phyloP scores from a whole-genome alignment of 2,329 filamentous ascomycete species.

The Talaromyces sp. region DNA sequence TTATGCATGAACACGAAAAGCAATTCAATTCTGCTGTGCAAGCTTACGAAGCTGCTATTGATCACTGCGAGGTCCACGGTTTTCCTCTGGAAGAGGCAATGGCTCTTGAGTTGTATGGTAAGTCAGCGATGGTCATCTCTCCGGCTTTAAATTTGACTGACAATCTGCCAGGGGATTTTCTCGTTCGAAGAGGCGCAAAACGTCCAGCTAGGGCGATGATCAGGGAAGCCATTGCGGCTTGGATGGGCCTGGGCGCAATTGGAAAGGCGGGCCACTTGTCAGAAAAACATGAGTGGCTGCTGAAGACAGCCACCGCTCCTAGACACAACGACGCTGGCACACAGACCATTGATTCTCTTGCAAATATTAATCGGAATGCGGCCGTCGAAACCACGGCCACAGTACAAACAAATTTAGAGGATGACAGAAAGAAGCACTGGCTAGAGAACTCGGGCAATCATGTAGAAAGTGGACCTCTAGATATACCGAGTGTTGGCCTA shows the following conservation, averaged over 20 bases:
- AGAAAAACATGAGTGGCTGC: constrained; percentile 59
- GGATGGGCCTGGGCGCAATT: constrained; percentile 55
- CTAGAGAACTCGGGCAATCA: constrained; percentile 42
- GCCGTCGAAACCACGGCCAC: constrained; percentile 29
- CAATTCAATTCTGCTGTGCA: constrained; percentile 47
- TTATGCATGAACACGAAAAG: constrained; percentile 50
- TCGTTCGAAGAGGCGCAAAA: constrained; percentile 56
- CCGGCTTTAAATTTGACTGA: constrained; percentile 6
- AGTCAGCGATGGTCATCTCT: neutral
- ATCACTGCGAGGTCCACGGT: constrained; percentile 58
- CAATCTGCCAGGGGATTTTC: constrained; percentile 45
- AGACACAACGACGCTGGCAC: constrained; percentile 54
- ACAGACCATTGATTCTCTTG: constrained; percentile 55
- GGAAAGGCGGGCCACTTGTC: constrained; percentile 59
- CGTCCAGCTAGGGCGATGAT: constrained; percentile 58
- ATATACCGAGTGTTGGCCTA: constrained; percentile 42
- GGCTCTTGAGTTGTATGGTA: constrained; percentile 58
- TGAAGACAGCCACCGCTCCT: constrained; percentile 53
- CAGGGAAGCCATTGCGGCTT: constrained; percentile 58
- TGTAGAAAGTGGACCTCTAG: constrained; percentile 37
- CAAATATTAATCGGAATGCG: constrained; percentile 36
- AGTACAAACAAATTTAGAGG: constrained; percentile 33
- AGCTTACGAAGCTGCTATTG: constrained; percentile 50
- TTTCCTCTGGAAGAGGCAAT: constrained; percentile 60
- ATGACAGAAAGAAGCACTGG: constrained; percentile 42